Evolutionary conservation across 2,329 filamentous ascomycete species (phyloP), one percentile per base, ranked within the genome.

Genomic region (Fusarium succisae): DNA sequence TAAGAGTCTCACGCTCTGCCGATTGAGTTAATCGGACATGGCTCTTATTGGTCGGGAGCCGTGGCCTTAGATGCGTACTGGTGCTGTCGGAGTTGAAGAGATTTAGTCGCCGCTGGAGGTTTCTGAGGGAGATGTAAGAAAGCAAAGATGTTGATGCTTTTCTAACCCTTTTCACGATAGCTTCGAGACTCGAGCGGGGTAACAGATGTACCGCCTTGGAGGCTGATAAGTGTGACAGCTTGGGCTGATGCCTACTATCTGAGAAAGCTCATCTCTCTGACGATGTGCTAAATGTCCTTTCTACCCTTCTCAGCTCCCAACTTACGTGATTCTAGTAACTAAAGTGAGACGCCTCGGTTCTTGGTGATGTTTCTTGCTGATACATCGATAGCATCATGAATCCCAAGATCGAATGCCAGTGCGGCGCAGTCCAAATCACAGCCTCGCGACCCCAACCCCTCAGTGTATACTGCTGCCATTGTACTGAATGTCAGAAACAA

Each of bases 1-100:
- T 87, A 87, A 88, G 89, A 91, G 90, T 91, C 89, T 90, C 86
- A 91, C 89, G 89, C 89, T 91, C 89, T 91, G 91, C 77, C 78
- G 77, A 80, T 80, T 78, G 77, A 80, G 76, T 76, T 78, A 79
- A 78, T 72, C 77, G 81, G 80, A 81, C 80, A 80, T 82, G 81
- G 17, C 62, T 71, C 69, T 72, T 61, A 66, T 73, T 72, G 57
- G 66, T 53, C 73, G 32, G 38, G 26, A 24, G 15, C 26, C 13
- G 22, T 8, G 6, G 7, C 20, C n/a, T 26, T 55, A 54, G 45
- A 39, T n/a, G 35, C 12, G 2, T 59, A 60, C 58, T 60, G 39
- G 17, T 11, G 30, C 15, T 35, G 28, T 12, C 14, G 6, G 22
- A 11, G n/a, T 30, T 26, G 17, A 26, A 38, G 32, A 18, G 17